These are phyloP conservation scores for Tuber aestivum DNA, from an alignment of 495 filamentous ascomycete species.

Conservation along the genomic window DNA sequence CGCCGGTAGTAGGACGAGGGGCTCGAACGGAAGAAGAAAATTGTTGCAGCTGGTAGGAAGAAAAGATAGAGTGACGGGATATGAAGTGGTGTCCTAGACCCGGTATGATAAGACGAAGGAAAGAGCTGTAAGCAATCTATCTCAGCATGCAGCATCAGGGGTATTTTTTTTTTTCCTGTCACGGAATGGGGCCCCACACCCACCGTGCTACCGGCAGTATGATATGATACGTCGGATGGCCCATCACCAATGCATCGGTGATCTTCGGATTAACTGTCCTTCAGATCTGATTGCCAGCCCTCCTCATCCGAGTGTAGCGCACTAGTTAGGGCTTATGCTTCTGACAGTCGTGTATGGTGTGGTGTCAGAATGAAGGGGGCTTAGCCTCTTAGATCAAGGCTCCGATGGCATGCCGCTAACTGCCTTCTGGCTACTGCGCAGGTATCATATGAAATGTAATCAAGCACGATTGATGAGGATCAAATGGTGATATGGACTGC, in stretches of 20 bases:
- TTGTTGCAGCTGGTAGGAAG: neutral
- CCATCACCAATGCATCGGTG: neutral
- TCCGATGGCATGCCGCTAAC: neutral
- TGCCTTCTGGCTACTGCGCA: neutral
- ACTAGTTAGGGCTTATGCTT: neutral
- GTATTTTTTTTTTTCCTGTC: neutral
- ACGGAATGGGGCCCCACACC: neutral
- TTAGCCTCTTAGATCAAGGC: neutral
- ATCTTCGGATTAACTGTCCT: neutral
- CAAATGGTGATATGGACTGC: neutral
- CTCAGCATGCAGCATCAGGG: neutral
- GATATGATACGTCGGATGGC: neutral
- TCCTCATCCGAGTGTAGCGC: neutral
- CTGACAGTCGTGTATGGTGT: neutral
- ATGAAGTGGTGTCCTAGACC: neutral
- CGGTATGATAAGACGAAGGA: neutral
- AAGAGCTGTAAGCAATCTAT: neutral
- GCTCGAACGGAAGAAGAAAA: neutral
- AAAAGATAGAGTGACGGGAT: neutral
- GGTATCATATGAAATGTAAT: neutral
- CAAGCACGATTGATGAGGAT: neutral
- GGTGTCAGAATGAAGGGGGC: neutral
- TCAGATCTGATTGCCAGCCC: neutral
- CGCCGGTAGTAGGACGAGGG: neutral
- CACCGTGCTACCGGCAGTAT: too few species aligned